Conservation (phyloP, 331 rosid genomes). For the Phaseolus coccineus region DNA sequence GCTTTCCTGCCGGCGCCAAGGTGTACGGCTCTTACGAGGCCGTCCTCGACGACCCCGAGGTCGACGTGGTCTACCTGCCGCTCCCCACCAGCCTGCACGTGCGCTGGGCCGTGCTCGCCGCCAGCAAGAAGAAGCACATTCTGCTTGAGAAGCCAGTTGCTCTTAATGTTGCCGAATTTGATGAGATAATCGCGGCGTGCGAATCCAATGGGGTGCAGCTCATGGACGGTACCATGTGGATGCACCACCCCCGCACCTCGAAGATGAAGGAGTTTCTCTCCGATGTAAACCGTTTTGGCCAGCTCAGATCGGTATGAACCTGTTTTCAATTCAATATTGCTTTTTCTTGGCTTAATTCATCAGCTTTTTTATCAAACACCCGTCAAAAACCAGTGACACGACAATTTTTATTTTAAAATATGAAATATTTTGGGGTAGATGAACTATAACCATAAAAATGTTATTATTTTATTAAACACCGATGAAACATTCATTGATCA, state of each 20-base stretch:
- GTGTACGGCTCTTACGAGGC: conserved; percentile 70
- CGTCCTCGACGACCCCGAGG: conserved; percentile 71
- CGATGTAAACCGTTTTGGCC: conserved; percentile 55
- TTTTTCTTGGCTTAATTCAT: neutral
- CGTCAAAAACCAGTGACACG: too few relatives aligned
- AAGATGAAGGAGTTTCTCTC: conserved; percentile 61
- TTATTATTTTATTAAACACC: too few relatives aligned
- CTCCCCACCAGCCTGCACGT: conserved; percentile 85
- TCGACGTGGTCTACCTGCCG: conserved; percentile 81
- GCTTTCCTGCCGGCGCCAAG: conserved; percentile 48
- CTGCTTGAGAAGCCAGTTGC: conserved; percentile 89
- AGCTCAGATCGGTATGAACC: conserved; percentile 45
- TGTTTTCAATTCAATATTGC: neutral
- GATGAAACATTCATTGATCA: too few relatives aligned
- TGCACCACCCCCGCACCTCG: conserved; percentile 83
- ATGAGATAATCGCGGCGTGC: conserved; percentile 67
- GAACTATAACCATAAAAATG: too few relatives aligned
- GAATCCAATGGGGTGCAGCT: conserved; percentile 79
- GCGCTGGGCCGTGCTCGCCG: conserved; percentile 73
- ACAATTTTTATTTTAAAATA: too few relatives aligned
- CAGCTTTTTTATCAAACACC: neutral
- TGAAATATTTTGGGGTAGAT: too few relatives aligned
- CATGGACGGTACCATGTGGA: conserved; percentile 94
- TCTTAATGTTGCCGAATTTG: conserved; percentile 51
- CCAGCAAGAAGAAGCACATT: conserved; percentile 78